phyloP scores from a whole-genome alignment of 2,329 filamentous ascomycete genomes.

The Clarireedia homoeocarpa region DNA sequence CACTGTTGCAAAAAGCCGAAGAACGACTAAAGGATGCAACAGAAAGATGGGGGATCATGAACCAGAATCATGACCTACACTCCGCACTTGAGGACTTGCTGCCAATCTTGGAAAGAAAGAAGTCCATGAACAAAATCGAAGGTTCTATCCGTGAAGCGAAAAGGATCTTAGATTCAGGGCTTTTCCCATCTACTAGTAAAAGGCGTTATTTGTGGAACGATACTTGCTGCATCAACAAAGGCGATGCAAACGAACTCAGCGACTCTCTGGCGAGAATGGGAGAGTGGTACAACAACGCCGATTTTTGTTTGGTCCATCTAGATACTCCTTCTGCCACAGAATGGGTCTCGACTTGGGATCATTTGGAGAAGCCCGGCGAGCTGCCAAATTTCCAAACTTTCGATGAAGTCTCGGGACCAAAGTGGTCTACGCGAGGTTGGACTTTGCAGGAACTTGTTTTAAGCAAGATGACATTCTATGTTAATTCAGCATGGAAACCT shows the following conservation, averaged over 20 bases:
- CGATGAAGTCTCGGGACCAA: conserved; percentile 17
- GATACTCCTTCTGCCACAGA: conserved; percentile 19
- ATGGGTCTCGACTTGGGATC: conserved; percentile 20
- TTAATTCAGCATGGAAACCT: conserved; percentile 27
- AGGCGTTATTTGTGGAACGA: conserved; percentile 30
- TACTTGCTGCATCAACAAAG: conserved; percentile 30
- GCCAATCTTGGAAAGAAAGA: conserved; percentile 14
- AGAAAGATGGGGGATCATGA: background rate
- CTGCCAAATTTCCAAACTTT: conserved; percentile 19
- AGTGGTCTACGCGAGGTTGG: conserved; percentile 29
- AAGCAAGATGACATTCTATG: conserved; percentile 31
- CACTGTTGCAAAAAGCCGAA: background rate
- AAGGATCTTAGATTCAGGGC: conserved; percentile 23
- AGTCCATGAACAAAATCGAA: conserved; percentile 27
- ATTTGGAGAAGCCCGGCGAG: conserved; percentile 11
- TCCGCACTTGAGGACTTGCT: conserved; percentile 8
- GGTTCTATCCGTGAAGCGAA: conserved; percentile 20
- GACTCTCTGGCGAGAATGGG: conserved; percentile 30
- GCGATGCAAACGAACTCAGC: conserved; percentile 25
- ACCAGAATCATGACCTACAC: background rate
- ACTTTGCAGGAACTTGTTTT: conserved; percentile 30
- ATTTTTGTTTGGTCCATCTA: conserved; percentile 29
- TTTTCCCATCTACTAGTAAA: conserved; percentile 21
- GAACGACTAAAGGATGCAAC: background rate
- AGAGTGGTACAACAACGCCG: conserved; percentile 29